Evolutionary conservation across 208 protist genomes (phyloP).

Genomic region (Trypanosoma lewisi): DNA sequence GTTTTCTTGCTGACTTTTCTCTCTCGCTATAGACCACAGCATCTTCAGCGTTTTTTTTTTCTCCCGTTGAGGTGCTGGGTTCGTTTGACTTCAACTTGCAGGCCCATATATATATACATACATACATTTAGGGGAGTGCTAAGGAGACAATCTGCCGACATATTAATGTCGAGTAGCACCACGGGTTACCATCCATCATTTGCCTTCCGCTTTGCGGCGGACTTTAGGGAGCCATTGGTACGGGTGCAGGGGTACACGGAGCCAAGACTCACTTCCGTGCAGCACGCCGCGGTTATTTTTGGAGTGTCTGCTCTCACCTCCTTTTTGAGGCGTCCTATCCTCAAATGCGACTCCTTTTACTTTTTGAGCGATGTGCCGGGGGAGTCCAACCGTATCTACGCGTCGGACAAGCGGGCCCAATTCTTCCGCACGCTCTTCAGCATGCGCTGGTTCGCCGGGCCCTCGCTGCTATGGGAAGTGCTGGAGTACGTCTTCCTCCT

Average conservation of each 20-base stretch:
- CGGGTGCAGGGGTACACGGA: slow-evolving; percentile 71
- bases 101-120: neutral
- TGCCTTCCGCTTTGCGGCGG: slow-evolving; percentile 31
- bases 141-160: neutral
- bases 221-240: slow-evolving; percentile 51
- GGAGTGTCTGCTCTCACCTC: slow-evolving; percentile 35
- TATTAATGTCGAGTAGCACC: slow-evolving; percentile 18
- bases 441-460: slow-evolving; percentile 66
- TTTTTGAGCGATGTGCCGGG: slow-evolving; percentile 79
- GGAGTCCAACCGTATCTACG: slow-evolving; percentile 63
- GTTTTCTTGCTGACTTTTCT: no score
- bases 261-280: slow-evolving; percentile 39
- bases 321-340: slow-evolving; percentile 42
- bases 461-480: slow-evolving; percentile 30
- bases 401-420: slow-evolving; percentile 76
- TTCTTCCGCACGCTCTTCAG: slow-evolving; percentile 70
- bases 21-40: no score
- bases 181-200: slow-evolving; percentile 24
- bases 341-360: slow-evolving; percentile 65
- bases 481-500: slow-evolving; percentile 47
- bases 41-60: no score
- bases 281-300: slow-evolving; percentile 52
- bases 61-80: neutral
- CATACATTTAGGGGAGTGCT: neutral
- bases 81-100: neutral